These are phyloP conservation scores for Hansenula anomala DNA, from an alignment of 1,139 yeast species.

Conservation along the genomic window DNA sequence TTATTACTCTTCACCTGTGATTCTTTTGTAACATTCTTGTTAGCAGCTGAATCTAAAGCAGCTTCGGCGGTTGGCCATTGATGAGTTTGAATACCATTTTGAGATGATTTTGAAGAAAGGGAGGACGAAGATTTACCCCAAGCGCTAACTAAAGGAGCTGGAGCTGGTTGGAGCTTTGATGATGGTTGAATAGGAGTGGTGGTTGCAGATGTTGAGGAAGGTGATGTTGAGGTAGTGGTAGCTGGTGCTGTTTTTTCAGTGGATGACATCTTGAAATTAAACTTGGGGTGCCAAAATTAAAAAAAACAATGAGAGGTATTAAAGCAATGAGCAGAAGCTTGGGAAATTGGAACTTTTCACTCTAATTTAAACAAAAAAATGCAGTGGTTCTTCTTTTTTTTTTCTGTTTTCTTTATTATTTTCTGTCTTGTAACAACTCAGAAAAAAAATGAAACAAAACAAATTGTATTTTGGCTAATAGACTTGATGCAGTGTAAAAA, in stretches of 20 bases:
- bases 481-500: too few relatives aligned
- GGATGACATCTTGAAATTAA: neutral
- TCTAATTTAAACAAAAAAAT: too few relatives aligned
- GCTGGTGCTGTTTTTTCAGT: neutral
- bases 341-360: too few relatives aligned
- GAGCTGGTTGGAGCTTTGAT: conserved; percentile 24
- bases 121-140: conserved; percentile 17
- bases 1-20: conserved; percentile 3
- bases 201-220: conserved; percentile 4
- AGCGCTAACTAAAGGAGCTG: conserved; percentile 25
- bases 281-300: too few relatives aligned
- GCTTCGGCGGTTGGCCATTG: conserved; percentile 20
- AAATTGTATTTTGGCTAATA: too few relatives aligned
- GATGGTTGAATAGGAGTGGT: conserved; percentile 3
- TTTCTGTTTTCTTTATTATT: too few relatives aligned
- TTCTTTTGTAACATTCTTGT: neutral
- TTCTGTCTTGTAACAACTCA: too few relatives aligned
- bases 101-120: neutral
- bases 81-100: conserved; percentile 6
- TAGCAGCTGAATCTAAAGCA: conserved; percentile 3
- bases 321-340: too few relatives aligned
- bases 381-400: too few relatives aligned
- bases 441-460: too few relatives aligned
- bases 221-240: neutral
- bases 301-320: too few relatives aligned